Evolutionary conservation across 2,329 filamentous ascomycete genomes (phyloP), one percentile per base, ranked within the genome.

Genomic region (Trichoderma asperellum): DNA sequence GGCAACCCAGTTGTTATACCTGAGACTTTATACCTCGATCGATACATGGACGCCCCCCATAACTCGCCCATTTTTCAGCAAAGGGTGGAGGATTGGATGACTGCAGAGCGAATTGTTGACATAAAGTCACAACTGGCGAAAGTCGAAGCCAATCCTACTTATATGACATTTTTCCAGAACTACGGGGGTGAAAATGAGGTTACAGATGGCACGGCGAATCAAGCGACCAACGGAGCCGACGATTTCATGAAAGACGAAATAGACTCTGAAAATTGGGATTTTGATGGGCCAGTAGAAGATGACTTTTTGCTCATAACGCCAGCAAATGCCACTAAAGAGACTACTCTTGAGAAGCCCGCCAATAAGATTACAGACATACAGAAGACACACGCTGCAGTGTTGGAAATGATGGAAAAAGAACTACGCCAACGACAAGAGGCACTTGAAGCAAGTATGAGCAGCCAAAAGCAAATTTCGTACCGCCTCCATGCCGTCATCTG

Each of bases 401-500:
- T 79, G 7, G 84, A 87, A 68, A 80, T 88, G 68, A 79, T 82
- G 73, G 76, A 82, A 29, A 75, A 81, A 2, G 83, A 88, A 70
- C 70, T 81, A 5, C 68, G 70, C 18, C 64, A 77, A 21, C 76
- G 75, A 27, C 75, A 79, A 55, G 69, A 73, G 29, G 72, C 69
- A 0, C 72, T 81, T 1, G 70, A 75, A 37, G 68, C 73, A 43
- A 75, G 77, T 56, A 70, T 75, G 75, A 83, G 84, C 4, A 85
- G 87, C 64, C 86, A 90, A 75, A 85, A 86, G 55, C 83, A 88
- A 32, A 83, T 92, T 58, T 87, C 90, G 12, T 99, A 98, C 78
- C 89, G 89, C 16, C 87, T 99, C 5, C 94, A 97, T 74, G 93
- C 95, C 0, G 92, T 97, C 37, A 97, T 99, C 76, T 95, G 97